phyloP scores from a whole-genome alignment of 2,329 filamentous ascomycete genomes.

The Ceratocystis papillata region DNA sequence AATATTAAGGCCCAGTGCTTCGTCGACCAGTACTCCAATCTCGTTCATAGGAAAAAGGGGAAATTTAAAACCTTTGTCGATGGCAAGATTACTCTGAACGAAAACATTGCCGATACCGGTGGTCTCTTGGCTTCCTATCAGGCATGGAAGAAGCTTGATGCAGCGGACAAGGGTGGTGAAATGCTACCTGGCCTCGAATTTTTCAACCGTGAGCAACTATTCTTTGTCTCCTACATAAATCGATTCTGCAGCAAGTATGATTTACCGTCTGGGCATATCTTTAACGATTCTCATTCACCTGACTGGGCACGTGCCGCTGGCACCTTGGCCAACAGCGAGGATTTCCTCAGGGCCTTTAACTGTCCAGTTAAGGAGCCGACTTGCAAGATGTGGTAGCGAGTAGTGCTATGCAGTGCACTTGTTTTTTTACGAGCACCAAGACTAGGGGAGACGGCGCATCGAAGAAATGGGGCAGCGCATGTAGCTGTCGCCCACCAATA shows the following conservation, averaged over 20 bases:
- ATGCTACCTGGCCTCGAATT: slow-evolving; percentile 49
- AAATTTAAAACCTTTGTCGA: slow-evolving; percentile 49
- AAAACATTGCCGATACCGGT: slow-evolving; percentile 63
- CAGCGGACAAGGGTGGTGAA: slow-evolving; percentile 37
- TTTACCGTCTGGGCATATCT: slow-evolving; percentile 46
- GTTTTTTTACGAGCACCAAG: too few relatives aligned
- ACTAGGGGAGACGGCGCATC: too few relatives aligned
- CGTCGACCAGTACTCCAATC: slow-evolving; percentile 48
- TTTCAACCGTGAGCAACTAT: slow-evolving; percentile 58
- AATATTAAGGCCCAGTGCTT: slow-evolving; percentile 52
- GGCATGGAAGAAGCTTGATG: slow-evolving; percentile 52
- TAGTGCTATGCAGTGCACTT: too few relatives aligned
- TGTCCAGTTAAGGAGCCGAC: slow-evolving; percentile 55
- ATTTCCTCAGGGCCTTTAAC: slow-evolving; percentile 56
- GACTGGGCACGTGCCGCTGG: slow-evolving; percentile 50
- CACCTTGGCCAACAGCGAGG: slow-evolving; percentile 55
- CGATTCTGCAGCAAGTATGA: slow-evolving; percentile 57
- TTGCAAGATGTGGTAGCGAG: slow-evolving; percentile 58
- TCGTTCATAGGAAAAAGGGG: background rate
- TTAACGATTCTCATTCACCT: slow-evolving; percentile 55
- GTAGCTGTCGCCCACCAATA: too few relatives aligned
- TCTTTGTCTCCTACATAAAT: slow-evolving; percentile 55
- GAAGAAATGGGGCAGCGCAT: too few relatives aligned
- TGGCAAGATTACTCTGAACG: slow-evolving; percentile 52
- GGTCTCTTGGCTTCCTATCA: slow-evolving; percentile 52